Conservation (phyloP, 2,329 filamentous ascomycete genomes). For the Apiospora phragmitis region DNA sequence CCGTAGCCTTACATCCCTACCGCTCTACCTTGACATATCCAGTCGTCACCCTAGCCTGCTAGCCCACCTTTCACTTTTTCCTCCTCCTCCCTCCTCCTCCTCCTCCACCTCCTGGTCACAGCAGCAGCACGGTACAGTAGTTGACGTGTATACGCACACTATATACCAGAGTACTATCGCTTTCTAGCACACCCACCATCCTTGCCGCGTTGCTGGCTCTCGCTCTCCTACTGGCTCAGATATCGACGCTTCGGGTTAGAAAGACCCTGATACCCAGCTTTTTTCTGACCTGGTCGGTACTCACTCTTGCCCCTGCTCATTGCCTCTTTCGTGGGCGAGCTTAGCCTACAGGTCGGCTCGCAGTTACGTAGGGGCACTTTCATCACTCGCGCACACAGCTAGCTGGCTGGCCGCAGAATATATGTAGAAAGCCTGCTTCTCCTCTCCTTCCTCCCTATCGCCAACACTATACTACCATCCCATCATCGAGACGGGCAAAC, state of each 20-base stretch:
- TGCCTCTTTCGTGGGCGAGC: background rate
- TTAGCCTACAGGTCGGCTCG: conserved; percentile 6
- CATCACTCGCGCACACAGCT: background rate
- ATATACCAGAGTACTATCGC: background rate
- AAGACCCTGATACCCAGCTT: conserved; percentile 9
- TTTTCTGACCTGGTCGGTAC: conserved; percentile 8
- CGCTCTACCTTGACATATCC: background rate
- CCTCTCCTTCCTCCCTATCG: background rate
- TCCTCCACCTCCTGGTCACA: background rate
- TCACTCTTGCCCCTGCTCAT: conserved; percentile 3
- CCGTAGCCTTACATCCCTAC: conserved; percentile 12
- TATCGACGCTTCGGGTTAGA: conserved; percentile 9
- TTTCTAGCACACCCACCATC: background rate
- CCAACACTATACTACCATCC: conserved; percentile 7
- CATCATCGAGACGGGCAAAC: background rate
- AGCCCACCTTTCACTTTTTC: background rate
- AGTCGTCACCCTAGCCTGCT: conserved; percentile 4
- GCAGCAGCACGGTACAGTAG: background rate
- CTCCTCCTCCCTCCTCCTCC: background rate
- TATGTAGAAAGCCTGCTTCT: conserved; percentile 8
- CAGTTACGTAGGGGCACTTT: conserved; percentile 6
- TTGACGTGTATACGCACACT: background rate
- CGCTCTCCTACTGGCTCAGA: conserved; percentile 4
- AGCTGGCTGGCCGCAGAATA: background rate
- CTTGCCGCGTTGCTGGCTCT: conserved; percentile 8